Conservation (phyloP, 345 rosid species). For the Syzygium grande region DNA sequence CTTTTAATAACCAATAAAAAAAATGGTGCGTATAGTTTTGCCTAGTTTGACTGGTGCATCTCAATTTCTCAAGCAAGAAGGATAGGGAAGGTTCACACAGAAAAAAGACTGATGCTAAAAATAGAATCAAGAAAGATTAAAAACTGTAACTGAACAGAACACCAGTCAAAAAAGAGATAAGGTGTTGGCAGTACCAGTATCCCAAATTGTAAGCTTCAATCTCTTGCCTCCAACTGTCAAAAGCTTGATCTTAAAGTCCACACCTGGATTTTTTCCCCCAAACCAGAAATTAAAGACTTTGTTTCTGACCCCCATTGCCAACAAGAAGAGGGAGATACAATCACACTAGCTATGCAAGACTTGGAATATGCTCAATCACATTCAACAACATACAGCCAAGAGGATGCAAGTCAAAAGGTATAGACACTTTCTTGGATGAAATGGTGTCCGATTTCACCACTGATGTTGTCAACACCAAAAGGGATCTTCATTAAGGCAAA, state of each 20-base stretch:
- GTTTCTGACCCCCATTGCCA: neutral
- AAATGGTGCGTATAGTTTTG: neutral
- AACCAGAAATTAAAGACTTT: neutral
- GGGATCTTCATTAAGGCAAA: neutral
- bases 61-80: neutral
- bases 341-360: neutral
- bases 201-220: conserved; percentile 94
- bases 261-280: conserved; percentile 40
- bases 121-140: neutral
- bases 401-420: neutral
- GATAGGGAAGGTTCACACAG: neutral
- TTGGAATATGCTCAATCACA: neutral
- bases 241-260: conserved; percentile 88
- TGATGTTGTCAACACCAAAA: neutral
- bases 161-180: neutral
- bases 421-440: neutral
- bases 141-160: neutral
- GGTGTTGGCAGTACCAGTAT: conserved; percentile 48
- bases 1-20: neutral
- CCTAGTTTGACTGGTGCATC: neutral
- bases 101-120: neutral
- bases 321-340: neutral
- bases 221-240: conserved; percentile 61
- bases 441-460: neutral
- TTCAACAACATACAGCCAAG: neutral